Base-by-base conservation (phyloP, 176 grass and related monocot genomes). In the Oryza officinalis region DNA sequence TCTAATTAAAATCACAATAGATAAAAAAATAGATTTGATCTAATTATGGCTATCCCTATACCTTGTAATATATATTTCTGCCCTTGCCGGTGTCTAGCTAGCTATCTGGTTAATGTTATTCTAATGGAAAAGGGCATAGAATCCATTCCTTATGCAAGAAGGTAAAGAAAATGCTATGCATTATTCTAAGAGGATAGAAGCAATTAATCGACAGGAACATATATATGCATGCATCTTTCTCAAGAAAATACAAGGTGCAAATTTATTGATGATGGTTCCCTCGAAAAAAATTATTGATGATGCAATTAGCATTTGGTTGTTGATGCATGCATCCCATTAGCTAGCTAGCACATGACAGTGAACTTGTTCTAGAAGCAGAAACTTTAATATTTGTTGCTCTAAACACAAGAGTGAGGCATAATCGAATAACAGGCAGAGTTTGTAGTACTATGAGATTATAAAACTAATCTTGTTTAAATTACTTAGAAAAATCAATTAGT, bases 61-160 rank as follows among this genome's bases (percentile, higher is more conserved):
- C 47, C 47, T 10, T 14, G 46, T 46, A 46, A 15, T 49, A 4
- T 49, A 49, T 57, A 57, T 8, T 1, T 57, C 18, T 18, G 18
- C 18, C 18, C 3, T 26, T 45, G 12, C 1, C 1, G 14, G n/a
- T 71, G 60, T 23, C 4, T 74, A 47, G 25, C 4, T 74, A 47
- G 23, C 6, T 74, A 80, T 88, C 43, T 1, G 22, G 37, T 64
- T 73, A 47, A 72, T 65, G 33, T 63, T 63, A 81, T 89, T 85
- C 82, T 49, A 23, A 41, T 20, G 25, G 15, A 35, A 30, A 69
- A 63, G 5, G 38, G 50, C 63, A 64, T 80, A 68, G 20, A 50
- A 80, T 63, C 81, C 23, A 50, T 31, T 75, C 37, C 38, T 64
- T 65, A 57, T 65, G 71, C 71, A 32, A 45, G 43, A 76, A 70